Evolutionary conservation across 2,329 filamentous ascomycete species (phyloP).

Genomic region (Fusarium odoratissimum): DNA sequence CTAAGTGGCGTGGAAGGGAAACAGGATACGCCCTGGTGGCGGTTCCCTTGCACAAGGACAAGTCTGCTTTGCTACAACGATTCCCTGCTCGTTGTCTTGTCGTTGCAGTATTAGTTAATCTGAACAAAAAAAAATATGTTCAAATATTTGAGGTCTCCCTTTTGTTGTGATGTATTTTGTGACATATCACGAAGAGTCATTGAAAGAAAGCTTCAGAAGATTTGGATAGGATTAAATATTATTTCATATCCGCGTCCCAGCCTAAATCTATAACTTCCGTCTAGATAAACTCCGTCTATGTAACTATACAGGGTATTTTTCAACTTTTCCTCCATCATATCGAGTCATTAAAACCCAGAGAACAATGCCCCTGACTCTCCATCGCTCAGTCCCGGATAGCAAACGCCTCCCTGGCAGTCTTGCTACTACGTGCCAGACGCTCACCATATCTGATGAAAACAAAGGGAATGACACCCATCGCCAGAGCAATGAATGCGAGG

Average conservation of each 20-base stretch:
- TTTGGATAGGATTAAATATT: not conserved
- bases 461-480: slow-evolving; percentile 50
- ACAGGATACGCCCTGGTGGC: slow-evolving; percentile 48
- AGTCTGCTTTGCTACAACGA: slow-evolving; percentile 51
- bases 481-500: slow-evolving; percentile 48
- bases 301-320: not conserved
- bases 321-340: not conserved
- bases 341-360: not conserved
- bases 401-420: slow-evolving; percentile 40
- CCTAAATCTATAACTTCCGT: not conserved
- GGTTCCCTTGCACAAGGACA: slow-evolving; percentile 49
- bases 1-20: slow-evolving; percentile 42
- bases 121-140: slow-evolving; percentile 47
- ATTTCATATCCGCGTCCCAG: not conserved
- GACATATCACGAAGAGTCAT: not conserved
- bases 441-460: slow-evolving; percentile 49
- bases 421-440: slow-evolving; percentile 45
- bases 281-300: slow-evolving; percentile 9
- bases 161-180: not conserved
- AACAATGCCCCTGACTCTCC: not conserved
- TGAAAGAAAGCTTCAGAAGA: not conserved
- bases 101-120: slow-evolving; percentile 58
- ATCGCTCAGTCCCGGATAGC: slow-evolving; percentile 27
- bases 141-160: slow-evolving; percentile 9
- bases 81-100: slow-evolving; percentile 55